Conservation (phyloP, 176 grass and related monocot species). For the Hsuehochloa calcarea region DNA sequence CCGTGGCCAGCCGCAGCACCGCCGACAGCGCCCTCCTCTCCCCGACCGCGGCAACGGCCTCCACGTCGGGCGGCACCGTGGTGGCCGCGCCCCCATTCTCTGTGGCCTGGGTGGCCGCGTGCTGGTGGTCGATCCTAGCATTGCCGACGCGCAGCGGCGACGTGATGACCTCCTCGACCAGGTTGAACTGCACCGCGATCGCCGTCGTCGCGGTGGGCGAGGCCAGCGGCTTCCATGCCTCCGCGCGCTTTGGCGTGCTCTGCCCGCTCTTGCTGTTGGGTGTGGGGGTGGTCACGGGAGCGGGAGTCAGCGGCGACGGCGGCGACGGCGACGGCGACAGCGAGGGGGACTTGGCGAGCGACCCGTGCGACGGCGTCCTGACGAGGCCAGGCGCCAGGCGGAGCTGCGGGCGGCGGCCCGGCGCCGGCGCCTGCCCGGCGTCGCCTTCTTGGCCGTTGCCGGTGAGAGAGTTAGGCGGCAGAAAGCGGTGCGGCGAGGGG, state of each 20-base stretch:
- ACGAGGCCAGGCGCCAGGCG: slow-evolving; percentile 27
- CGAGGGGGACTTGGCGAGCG: slow-evolving; percentile 22
- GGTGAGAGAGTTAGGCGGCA: background rate
- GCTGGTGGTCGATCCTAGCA: background rate
- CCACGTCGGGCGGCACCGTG: slow-evolving; percentile 26
- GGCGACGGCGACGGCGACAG: slow-evolving; percentile 26
- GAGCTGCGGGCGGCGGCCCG: slow-evolving; percentile 20
- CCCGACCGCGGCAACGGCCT: slow-evolving; percentile 38
- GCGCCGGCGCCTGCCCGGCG: background rate
- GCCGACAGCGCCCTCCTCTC: slow-evolving; percentile 38
- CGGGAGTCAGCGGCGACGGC: slow-evolving; percentile 32
- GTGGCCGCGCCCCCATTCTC: background rate
- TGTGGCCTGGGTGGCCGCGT: background rate
- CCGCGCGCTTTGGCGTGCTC: slow-evolving; percentile 36
- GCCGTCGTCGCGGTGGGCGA: background rate
- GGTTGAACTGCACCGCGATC: slow-evolving; percentile 12
- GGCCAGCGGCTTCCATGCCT: slow-evolving; percentile 27
- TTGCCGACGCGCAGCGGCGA: slow-evolving; percentile 28
- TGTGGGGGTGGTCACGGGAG: background rate
- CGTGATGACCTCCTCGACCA: slow-evolving; percentile 19
- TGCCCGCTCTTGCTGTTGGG: slow-evolving; percentile 30
- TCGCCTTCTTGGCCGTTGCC: slow-evolving; percentile 1
- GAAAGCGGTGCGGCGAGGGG: background rate
- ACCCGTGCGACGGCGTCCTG: slow-evolving; percentile 48
- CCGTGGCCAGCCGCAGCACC: slow-evolving; percentile 70